A percentile compares a stretch with the other conserved stretches of the same genome.
Evolutionary conservation across 371 early-diverging fungal genomes (phyloP).

Genomic region (Rozella allomycis): DNA sequence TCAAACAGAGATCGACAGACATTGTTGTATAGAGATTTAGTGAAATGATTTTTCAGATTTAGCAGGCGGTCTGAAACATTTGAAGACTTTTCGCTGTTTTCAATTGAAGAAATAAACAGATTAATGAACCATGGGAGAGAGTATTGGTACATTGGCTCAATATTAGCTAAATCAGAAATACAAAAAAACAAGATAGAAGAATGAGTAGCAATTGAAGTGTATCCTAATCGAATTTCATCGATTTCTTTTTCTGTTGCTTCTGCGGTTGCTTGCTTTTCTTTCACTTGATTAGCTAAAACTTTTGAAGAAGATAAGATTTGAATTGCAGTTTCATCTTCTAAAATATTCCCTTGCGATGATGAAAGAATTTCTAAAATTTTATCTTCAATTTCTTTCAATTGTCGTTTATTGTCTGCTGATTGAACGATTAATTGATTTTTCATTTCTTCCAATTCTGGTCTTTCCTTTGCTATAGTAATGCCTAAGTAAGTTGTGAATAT

Average conservation of each 20-base stretch:
- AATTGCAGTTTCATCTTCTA: slow-evolving; percentile 32
- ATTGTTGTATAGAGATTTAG: slow-evolving; percentile 21
- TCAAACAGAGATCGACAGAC: slow-evolving; percentile 29
- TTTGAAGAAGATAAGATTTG: slow-evolving; percentile 29
- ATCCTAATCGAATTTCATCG: slow-evolving; percentile 27
- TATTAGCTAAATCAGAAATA: slow-evolving; percentile 26
- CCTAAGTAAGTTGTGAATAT: too few relatives aligned
- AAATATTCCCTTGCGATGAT: slow-evolving; percentile 24
- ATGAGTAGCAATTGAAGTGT: slow-evolving; percentile 22
- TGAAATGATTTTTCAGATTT: slow-evolving; percentile 16
- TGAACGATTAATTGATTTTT: slow-evolving; percentile 24
- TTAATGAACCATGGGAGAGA: slow-evolving; percentile 28
- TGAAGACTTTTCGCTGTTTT: slow-evolving; percentile 20
- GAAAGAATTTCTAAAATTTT: slow-evolving; percentile 27
- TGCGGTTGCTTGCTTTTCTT: slow-evolving; percentile 23
- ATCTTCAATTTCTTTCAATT: slow-evolving; percentile 26
- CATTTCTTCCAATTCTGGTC: slow-evolving; percentile 30
- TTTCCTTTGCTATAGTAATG: slow-evolving; percentile 31
- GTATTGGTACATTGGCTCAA: slow-evolving; percentile 35
- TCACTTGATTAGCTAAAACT: slow-evolving; percentile 22
- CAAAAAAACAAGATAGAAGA: slow-evolving; percentile 26
- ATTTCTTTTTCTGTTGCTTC: slow-evolving; percentile 27
- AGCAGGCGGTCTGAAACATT: slow-evolving; percentile 13
- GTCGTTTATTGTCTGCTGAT: slow-evolving; percentile 27
- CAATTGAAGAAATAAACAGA: slow-evolving; percentile 20